Evolutionary conservation across 768 basidiomycete species (phyloP), one percentile per base, ranked within the genome.

Genomic region (Tricholomella constricta): DNA sequence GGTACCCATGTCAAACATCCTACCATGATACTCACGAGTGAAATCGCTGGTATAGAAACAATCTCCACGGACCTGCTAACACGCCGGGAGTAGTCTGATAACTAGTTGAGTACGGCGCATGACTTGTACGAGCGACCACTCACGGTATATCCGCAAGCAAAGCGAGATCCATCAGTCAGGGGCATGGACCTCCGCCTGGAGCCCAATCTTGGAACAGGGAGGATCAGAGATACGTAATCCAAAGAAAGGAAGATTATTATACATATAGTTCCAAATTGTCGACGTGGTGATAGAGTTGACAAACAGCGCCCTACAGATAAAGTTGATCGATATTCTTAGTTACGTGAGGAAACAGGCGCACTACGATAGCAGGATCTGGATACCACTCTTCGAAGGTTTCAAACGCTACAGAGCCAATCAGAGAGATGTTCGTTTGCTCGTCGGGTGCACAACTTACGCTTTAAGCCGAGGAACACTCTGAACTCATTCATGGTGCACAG

Each of bases 401-500:
- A 52, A 77, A 80, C 45, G 69, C 75, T 75, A 44, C 7, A 49
- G 25, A 3, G 15, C 36, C 22, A 11, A 45, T 31, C 15, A 45
- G 47, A 50, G 49, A 19, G 8, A 17, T 15, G n/a, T 40, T 7
- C 3, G 38, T n/a, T 17, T 10, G 12, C 32, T n/a, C 14, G 27
- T 40, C n/a, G 31, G 23, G 31, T 15, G 38, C 11, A 14, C 31
- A 32, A 64, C 69, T 11, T 31, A 73, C 76, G 65, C 61, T 74
- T 76, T 15, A 83, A 62, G 9, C 78, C 78, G 34, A 83, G 55
- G 66, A 78, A 79, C 60, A 70, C 61, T 38, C 81, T 69, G 66
- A 82, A 83, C 63, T 82, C 80, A 51, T 83, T 84, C 74, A 82
- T 74, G 4, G 78, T 76, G 59, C 80, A 80, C 1, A 78, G 73